Evolutionary conservation across 2,329 filamentous ascomycete species (phyloP).

Genomic region (Xylariaceae sp.): DNA sequence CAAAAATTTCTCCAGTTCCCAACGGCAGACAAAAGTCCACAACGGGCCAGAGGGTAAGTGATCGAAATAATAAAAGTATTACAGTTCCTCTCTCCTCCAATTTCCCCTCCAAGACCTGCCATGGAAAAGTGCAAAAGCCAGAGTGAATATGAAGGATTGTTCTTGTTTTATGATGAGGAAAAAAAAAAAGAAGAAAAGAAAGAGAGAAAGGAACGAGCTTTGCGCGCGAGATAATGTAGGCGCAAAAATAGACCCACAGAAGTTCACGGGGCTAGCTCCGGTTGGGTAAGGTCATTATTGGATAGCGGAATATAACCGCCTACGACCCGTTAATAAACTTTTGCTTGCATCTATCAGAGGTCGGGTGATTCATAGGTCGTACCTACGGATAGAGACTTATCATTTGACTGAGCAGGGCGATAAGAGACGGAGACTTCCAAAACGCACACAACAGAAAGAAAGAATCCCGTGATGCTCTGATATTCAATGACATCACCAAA

Average conservation of each 20-base stretch:
- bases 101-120: slow-evolving; percentile 63
- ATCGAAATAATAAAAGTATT: slow-evolving; percentile 37
- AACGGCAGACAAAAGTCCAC: slow-evolving; percentile 25
- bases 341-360: too few relatives aligned
- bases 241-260: background rate
- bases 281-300: background rate
- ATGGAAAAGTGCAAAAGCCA: slow-evolving; percentile 50
- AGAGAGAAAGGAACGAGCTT: background rate
- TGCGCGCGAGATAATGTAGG: background rate
- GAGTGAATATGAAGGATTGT: slow-evolving; percentile 61
- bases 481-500: too few relatives aligned
- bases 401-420: too few relatives aligned
- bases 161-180: slow-evolving; percentile 39
- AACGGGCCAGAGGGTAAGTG: slow-evolving; percentile 54
- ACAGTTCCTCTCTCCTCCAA: slow-evolving; percentile 53
- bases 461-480: too few relatives aligned
- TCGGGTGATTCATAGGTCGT: too few relatives aligned
- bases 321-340: too few relatives aligned
- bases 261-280: background rate
- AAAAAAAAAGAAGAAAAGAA: slow-evolving; percentile 18
- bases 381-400: too few relatives aligned
- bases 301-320: too few relatives aligned
- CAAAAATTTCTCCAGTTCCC: slow-evolving; percentile 34
- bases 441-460: too few relatives aligned
- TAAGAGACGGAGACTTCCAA: too few relatives aligned